These are phyloP conservation scores for Thraustochytrium sp. DNA, from an alignment of 352 stramenopile genomes.

Conservation along the genomic window DNA sequence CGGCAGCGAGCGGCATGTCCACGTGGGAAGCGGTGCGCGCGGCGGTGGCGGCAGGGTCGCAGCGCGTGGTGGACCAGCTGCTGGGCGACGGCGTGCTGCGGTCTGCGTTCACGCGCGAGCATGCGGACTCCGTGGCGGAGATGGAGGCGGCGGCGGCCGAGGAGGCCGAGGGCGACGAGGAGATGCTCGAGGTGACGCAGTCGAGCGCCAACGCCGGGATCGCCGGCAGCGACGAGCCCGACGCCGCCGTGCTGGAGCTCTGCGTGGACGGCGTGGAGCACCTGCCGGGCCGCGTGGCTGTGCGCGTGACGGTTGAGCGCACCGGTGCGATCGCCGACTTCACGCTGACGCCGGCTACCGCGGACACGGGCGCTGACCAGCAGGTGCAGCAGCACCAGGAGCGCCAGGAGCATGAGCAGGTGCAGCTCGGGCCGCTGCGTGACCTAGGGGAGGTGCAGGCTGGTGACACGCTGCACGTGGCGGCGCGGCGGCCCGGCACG, in stretches of 20 bases:
- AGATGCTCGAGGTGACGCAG: neutral
- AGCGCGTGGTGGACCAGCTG: neutral
- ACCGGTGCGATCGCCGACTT: neutral
- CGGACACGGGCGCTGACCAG: too few relatives aligned
- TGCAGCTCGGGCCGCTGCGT: neutral
- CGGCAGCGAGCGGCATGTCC: too few relatives aligned
- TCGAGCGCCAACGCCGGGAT: neutral
- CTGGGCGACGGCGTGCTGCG: neutral
- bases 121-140: neutral
- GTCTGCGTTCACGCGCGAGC: neutral
- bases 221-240: neutral
- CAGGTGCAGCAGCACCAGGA: too few relatives aligned
- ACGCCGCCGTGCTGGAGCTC: neutral
- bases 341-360: neutral
- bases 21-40: neutral
- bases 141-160: neutral
- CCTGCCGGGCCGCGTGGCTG: neutral
- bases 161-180: neutral
- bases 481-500: neutral
- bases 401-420: too few relatives aligned
- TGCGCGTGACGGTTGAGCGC: neutral
- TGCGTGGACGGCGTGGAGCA: neutral
- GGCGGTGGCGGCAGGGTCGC: neutral
- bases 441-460: neutral
- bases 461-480: neutral